Evolutionary conservation across 768 basidiomycete species (phyloP).

Genomic region (Mrakia frigida): DNA sequence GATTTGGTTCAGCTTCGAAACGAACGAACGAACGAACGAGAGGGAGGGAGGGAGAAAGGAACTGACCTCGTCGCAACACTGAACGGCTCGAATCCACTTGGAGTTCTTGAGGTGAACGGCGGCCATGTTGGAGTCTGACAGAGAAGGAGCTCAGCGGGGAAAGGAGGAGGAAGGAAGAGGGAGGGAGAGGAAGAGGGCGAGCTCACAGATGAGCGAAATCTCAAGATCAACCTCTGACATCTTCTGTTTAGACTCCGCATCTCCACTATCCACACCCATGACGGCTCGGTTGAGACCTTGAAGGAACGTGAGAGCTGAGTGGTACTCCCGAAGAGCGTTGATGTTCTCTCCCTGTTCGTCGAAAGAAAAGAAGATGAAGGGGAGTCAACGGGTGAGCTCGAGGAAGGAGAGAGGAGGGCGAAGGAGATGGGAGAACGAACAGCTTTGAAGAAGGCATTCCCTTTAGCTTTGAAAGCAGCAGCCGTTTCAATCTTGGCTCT

Average conservation of each 20-base stretch:
- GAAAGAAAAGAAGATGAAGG: background rate
- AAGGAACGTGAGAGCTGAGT: slow-evolving; percentile 1
- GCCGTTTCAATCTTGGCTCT: slow-evolving; percentile 13
- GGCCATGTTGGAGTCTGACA: slow-evolving; percentile 29
- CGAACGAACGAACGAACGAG: background rate
- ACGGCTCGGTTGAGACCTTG: slow-evolving; percentile 10
- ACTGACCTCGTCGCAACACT: slow-evolving; percentile 3
- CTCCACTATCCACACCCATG: background rate
- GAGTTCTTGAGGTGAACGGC: slow-evolving; percentile 30
- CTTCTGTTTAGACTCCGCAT: background rate
- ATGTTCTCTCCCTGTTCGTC: slow-evolving; percentile 14
- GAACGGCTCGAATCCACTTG: background rate
- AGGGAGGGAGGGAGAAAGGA: background rate
- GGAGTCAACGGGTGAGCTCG: background rate
- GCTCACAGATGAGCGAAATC: slow-evolving; percentile 24
- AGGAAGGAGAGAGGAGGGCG: background rate
- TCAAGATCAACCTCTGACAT: slow-evolving; percentile 18
- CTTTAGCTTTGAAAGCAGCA: slow-evolving; percentile 18
- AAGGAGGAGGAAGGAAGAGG: background rate
- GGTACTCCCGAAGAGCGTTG: slow-evolving; percentile 6
- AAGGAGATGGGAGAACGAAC: background rate
- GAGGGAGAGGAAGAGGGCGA: background rate
- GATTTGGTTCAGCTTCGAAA: no score
- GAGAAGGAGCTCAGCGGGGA: background rate
- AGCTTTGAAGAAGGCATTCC: slow-evolving; percentile 31